Percentiles rank a stretch among this genome's conserved stretches.
Evolutionary conservation across 441 rosid species (phyloP).

Genomic region (Populus hybrid): DNA sequence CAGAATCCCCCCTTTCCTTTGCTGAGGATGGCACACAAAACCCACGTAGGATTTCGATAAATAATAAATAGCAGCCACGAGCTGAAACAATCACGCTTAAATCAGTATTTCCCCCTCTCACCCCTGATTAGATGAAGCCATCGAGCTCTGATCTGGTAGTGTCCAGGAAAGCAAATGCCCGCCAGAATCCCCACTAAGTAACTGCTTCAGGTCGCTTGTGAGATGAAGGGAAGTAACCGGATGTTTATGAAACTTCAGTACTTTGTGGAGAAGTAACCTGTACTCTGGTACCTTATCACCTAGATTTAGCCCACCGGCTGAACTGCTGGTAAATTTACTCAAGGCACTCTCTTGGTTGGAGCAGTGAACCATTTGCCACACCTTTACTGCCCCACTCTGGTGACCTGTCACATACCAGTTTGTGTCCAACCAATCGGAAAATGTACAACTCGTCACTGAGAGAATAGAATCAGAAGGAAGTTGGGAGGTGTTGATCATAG

Average conservation of each 20-base stretch:
- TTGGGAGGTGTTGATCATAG: slow-evolving; percentile 90
- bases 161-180: slow-evolving; percentile 96
- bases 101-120: slow-evolving; percentile 18
- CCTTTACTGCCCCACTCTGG: slow-evolving; percentile 97
- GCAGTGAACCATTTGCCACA: slow-evolving; percentile 94
- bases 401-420: slow-evolving; percentile 98
- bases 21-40: slow-evolving; percentile 16
- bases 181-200: slow-evolving; percentile 86
- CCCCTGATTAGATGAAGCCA: slow-evolving; percentile 60
- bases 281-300: slow-evolving; percentile 71
- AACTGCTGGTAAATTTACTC: slow-evolving; percentile 46
- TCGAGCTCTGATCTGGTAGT: slow-evolving; percentile 70
- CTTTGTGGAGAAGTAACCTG: slow-evolving; percentile 80
- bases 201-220: slow-evolving; percentile 81
- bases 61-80: slow-evolving; percentile 21
- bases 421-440: slow-evolving; percentile 94
- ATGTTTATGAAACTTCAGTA: slow-evolving; percentile 84
- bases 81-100: slow-evolving; percentile 17
- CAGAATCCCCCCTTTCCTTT: slow-evolving; percentile 3
- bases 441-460: slow-evolving; percentile 79
- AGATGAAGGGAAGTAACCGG: slow-evolving; percentile 87
- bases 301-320: slow-evolving; percentile 57
- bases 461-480: slow-evolving; percentile 94
- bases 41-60: slow-evolving; percentile 19
- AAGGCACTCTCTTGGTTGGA: slow-evolving; percentile 48